These are phyloP conservation scores for Terana coerulea DNA, from an alignment of 768 basidiomycete species.

Conservation along the genomic window DNA sequence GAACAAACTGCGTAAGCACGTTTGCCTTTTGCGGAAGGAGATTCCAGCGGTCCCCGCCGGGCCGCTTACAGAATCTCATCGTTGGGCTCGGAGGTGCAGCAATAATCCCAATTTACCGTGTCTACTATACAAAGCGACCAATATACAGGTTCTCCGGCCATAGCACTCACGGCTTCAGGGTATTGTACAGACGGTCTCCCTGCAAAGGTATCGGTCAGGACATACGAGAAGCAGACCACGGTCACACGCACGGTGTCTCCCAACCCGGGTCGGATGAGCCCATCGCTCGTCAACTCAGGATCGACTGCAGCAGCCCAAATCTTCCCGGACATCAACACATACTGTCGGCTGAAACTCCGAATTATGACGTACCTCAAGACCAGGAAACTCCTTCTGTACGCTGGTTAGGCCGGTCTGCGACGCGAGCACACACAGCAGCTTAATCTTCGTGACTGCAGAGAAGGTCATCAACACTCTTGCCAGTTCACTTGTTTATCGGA, in stretches of 20 bases:
- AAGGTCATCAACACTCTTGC: neutral
- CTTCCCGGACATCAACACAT: too few species aligned
- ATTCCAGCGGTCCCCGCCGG: too few species aligned
- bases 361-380: slow-evolving; percentile 61
- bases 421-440: slow-evolving; percentile 77
- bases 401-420: slow-evolving; percentile 69
- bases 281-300: slow-evolving; percentile 61
- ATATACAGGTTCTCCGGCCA: too few species aligned
- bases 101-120: too few species aligned
- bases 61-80: neutral
- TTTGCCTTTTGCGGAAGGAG: neutral
- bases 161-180: slow-evolving; percentile 32
- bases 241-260: slow-evolving; percentile 74
- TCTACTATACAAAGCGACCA: neutral
- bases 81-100: neutral
- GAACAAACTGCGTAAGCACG: slow-evolving; percentile 7
- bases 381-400: slow-evolving; percentile 66
- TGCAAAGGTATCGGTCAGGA: slow-evolving; percentile 25
- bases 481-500: neutral
- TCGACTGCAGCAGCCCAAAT: slow-evolving; percentile 89
- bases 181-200: slow-evolving; percentile 87
- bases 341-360: too few species aligned
- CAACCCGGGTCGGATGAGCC: slow-evolving; percentile 84
- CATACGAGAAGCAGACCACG: neutral
- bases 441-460: slow-evolving; percentile 60